These are phyloP conservation scores for Staphylotrichum tortipilum DNA, from an alignment of 495 filamentous ascomycete genomes.

Conservation along the genomic window DNA sequence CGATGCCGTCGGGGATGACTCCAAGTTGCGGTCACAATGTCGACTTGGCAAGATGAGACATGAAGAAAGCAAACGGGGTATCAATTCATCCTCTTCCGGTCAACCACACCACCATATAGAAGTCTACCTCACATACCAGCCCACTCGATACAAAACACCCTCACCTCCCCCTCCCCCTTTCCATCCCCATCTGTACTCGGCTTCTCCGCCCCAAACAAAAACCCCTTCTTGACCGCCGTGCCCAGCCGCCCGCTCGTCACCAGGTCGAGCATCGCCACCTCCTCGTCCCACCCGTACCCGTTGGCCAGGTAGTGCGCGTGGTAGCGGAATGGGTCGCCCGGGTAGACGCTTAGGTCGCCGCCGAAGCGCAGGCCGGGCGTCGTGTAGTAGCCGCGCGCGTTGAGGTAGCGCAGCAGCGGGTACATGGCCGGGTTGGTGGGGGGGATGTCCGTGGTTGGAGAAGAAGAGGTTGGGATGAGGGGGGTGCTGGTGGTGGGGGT, in stretches of 20 bases:
- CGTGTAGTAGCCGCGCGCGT: slow-evolving; percentile 72
- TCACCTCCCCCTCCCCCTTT: slow-evolving; percentile 9
- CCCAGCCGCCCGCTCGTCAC: slow-evolving; percentile 79
- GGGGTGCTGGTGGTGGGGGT: slow-evolving; percentile 18
- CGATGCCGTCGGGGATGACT: too few species aligned
- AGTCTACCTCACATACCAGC: slow-evolving; percentile 24
- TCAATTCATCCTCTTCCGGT: not conserved
- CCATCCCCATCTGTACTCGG: not conserved
- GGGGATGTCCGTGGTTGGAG: slow-evolving; percentile 18
- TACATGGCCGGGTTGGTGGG: slow-evolving; percentile 44
- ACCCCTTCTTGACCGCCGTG: slow-evolving; percentile 93
- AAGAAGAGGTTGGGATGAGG: slow-evolving; percentile 24
- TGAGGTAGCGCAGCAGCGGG: slow-evolving; percentile 67
- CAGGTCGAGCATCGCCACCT: slow-evolving; percentile 73
- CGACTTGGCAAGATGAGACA: too few species aligned
- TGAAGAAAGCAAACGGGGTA: slow-evolving; percentile 1
- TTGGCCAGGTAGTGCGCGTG: slow-evolving; percentile 85
- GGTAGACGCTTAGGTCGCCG: slow-evolving; percentile 87
- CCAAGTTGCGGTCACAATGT: too few species aligned
- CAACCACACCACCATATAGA: not conserved
- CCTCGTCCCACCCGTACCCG: slow-evolving; percentile 73
- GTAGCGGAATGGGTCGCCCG: slow-evolving; percentile 88
- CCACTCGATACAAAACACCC: slow-evolving; percentile 31
- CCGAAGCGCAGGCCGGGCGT: slow-evolving; percentile 90
- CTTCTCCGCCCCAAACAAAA: slow-evolving; percentile 63